Evolutionary conservation across 2,329 filamentous ascomycete species (phyloP), one percentile per base, ranked within the genome.

Genomic region (Trichoderma sp.): DNA sequence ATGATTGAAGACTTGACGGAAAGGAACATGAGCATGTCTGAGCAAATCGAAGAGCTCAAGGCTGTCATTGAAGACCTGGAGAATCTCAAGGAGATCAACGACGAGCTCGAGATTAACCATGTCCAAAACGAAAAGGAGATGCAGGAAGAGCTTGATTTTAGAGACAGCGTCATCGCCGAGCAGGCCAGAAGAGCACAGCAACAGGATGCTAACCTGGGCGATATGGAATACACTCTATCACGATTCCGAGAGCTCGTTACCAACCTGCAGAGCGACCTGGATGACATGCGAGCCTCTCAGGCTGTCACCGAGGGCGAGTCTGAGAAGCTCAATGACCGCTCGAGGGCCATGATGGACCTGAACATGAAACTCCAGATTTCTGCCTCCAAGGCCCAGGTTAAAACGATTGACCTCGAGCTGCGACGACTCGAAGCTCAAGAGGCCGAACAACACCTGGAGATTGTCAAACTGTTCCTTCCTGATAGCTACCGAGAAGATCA

Each of bases 291-390:
- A 69, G 92, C 94, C 13, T 96, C 93, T 4, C 92, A 96, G 74
- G 92, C 94, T 53, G 91, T 98, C 72, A 96, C 93, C 1, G 95
- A 98, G 78, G 90, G 90, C 17, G 94, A 98, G 77, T 93, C 94
- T 1, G 93, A 94, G 76, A 93, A 98, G 77, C 87, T 98, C 66
- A 94, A 90, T 71, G 92, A 88, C 73, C 91, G 93, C 70, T 97
- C 94, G 53, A 89, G 93, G 70, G 93, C 94, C 64, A 97, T 99
- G 90, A 92, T 97, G 87, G 94, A 99, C 75, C 86, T 99, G 54
- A 98, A 98, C 78, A 87, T 94, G 86, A 96, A 97, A 80, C 86
- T 99, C 52, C 94, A 97, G 75, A 87, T 92, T 67, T 96, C 93
- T 13, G 93, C 93, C 12, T 87, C 93, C 48, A 97, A 97, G 82